Conservation (phyloP, 139 green algal species). For the Pleodorina starrii region DNA sequence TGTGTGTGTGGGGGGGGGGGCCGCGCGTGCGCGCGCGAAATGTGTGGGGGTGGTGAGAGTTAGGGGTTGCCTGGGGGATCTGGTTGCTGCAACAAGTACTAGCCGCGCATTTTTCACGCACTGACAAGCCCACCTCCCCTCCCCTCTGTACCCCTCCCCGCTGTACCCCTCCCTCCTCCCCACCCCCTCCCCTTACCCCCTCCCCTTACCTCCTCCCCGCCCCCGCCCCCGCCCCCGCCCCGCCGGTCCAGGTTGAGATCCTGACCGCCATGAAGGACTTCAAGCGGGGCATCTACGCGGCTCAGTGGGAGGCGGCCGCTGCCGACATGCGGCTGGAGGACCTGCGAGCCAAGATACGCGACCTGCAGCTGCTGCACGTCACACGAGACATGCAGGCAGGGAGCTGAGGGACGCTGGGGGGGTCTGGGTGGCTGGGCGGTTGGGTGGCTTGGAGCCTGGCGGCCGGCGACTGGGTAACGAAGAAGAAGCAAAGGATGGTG, state of each 20-base stretch:
- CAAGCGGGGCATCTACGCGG: slow-evolving; percentile 82
- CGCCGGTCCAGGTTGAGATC: slow-evolving; percentile 49
- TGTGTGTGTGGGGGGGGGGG: not conserved
- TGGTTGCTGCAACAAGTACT: no score
- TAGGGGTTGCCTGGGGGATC: not conserved
- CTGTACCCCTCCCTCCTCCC: not conserved
- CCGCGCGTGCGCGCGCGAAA: no score
- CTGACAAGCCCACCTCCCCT: not conserved
- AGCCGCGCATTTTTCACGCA: no score
- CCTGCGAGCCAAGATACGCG: slow-evolving; percentile 67
- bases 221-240: not conserved
- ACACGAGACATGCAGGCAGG: slow-evolving; percentile 76
- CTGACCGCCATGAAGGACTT: slow-evolving; percentile 85
- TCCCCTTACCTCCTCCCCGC: not conserved
- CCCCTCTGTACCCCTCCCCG: no score
- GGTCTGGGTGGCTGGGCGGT: no score
- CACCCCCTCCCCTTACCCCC: not conserved
- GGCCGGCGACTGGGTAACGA: no score
- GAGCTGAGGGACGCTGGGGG: no score
- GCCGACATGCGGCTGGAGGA: slow-evolving; percentile 74
- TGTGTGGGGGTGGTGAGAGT: no score
- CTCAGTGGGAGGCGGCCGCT: slow-evolving; percentile 79
- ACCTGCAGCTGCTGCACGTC: slow-evolving; percentile 88
- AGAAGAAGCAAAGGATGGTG: no score
- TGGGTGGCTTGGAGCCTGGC: not conserved